A percentile compares a stretch with the other conserved stretches of the same genome.
These are phyloP conservation scores for Phytophthora lateralis DNA, from an alignment of 352 stramenopile genomes.

Conservation along the genomic window DNA sequence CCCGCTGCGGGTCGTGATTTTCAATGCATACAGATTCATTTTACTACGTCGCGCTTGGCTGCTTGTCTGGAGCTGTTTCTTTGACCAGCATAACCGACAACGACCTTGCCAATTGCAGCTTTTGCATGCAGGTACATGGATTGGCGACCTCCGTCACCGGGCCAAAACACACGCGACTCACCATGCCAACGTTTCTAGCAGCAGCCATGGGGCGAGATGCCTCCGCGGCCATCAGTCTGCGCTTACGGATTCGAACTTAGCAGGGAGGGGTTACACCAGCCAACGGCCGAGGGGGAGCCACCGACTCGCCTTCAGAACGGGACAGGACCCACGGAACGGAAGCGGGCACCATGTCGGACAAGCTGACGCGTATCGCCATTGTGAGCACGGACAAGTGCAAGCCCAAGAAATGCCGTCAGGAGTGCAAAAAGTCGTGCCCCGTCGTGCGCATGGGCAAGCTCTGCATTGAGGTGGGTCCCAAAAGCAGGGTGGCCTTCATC, in stretches of 20 bases:
- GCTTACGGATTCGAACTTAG: constrained; percentile 24
- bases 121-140: neutral
- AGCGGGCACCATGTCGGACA: constrained; percentile 77
- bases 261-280: constrained; percentile 11
- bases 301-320: constrained; percentile 18
- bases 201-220: constrained; percentile 3
- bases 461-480: constrained; percentile 98
- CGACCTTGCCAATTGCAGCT: neutral
- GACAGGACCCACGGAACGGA: constrained; percentile 37
- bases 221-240: constrained; percentile 27
- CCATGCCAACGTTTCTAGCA: constrained; percentile 23
- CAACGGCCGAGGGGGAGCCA: constrained; percentile 10
- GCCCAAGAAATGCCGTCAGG: constrained; percentile 98
- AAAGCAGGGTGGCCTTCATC: constrained; percentile 98
- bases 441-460: constrained; percentile 99
- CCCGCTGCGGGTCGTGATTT: constrained; percentile 30
- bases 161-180: constrained; percentile 2
- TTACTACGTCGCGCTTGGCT: constrained; percentile 9
- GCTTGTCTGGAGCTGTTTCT: neutral
- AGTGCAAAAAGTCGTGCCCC: constrained; percentile 99
- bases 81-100: neutral
- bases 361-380: constrained; percentile 98
- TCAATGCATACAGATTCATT: constrained; percentile 43
- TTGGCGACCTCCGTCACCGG: constrained; percentile 3
- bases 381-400: constrained; percentile 99